Percentiles rank a stretch among this genome's conserved stretches.
Conservation (phyloP, 257 asterid species). For the Capsicum baccatum region DNA sequence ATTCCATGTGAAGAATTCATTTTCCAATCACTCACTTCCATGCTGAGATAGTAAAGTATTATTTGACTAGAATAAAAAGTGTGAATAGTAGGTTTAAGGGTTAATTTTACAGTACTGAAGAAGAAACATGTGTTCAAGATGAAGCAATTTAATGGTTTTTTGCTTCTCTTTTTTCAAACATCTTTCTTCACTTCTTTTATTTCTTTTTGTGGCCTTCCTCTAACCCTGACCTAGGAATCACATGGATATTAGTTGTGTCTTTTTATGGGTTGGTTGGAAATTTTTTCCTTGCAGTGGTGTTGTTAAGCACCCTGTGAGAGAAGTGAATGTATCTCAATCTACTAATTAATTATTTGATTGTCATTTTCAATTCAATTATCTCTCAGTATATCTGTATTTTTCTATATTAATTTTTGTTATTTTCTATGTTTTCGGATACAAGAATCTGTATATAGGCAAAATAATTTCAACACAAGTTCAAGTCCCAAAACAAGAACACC, state of each 20-base stretch:
- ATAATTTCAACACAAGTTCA: too few relatives aligned
- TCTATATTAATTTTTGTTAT: background rate
- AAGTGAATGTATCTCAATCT: conserved; percentile 2
- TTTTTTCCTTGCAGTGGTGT: conserved; percentile 46
- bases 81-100: background rate
- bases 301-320: conserved; percentile 36
- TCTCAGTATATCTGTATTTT: background rate
- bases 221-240: conserved; percentile 7
- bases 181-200: conserved; percentile 24
- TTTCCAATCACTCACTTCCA: conserved; percentile 21
- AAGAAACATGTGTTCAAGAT: conserved; percentile 36
- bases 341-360: background rate
- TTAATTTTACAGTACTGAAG: background rate
- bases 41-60: background rate
- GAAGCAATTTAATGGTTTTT: conserved; percentile 24
- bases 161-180: conserved; percentile 38
- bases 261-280: background rate
- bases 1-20: conserved; percentile 27
- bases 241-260: background rate
- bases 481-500: too few relatives aligned
- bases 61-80: background rate
- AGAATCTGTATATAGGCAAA: too few relatives aligned
- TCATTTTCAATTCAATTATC: background rate
- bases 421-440: too few relatives aligned
- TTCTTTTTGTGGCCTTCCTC: background rate